Evolutionary conservation across 768 basidiomycete species (phyloP).

Genomic region (Lactarius deliciosus): DNA sequence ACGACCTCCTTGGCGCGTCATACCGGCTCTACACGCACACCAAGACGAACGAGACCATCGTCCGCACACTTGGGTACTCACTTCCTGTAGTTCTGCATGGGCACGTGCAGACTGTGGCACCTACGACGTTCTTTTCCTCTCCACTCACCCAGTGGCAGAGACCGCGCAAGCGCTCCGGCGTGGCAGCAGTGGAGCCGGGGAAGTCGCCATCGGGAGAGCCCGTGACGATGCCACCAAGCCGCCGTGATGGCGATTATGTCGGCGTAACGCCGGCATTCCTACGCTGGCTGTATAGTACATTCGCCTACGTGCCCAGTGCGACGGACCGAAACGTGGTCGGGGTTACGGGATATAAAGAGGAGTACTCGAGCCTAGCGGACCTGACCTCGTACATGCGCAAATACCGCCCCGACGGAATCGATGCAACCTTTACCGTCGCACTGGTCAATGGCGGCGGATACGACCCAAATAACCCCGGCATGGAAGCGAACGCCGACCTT

Average conservation of each 20-base stretch:
- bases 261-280: not conserved
- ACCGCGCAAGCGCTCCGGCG: too few relatives aligned
- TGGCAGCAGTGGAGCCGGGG: too few relatives aligned
- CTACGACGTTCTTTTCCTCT: not conserved
- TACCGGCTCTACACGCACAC: not conserved
- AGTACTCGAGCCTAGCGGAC: not conserved
- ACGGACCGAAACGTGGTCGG: not conserved
- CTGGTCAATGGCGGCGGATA: not conserved
- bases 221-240: too few relatives aligned
- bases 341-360: not conserved
- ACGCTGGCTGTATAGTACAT: not conserved
- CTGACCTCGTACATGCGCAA: not conserved
- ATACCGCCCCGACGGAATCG: not conserved
- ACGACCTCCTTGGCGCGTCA: not conserved
- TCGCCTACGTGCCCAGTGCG: not conserved
- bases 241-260: too few relatives aligned
- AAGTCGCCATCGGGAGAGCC: too few relatives aligned
- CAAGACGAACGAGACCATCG: not conserved
- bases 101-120: too few relatives aligned
- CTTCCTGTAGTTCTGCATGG: not conserved
- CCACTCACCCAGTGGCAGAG: not conserved
- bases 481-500: not conserved
- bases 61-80: not conserved
- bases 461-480: not conserved
- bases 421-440: not conserved